phyloP scores from a whole-genome alignment of 1,139 yeast species.

The Magnusiomyces fungicola region DNA sequence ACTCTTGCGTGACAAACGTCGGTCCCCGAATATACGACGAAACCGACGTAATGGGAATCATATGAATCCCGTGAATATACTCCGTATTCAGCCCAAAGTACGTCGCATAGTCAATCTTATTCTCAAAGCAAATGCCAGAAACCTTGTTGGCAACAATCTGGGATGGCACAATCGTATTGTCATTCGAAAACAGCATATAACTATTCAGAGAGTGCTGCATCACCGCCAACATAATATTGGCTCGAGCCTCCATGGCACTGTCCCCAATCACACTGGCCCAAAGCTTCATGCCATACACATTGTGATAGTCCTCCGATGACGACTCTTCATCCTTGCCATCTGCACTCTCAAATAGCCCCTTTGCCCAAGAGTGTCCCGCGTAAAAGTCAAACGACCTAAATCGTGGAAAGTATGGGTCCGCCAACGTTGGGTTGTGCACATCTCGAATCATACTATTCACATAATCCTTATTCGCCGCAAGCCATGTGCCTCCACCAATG shows the following conservation, averaged over 20 bases:
- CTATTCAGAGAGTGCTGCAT: slow-evolving; percentile 52
- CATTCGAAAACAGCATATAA: slow-evolving; percentile 50
- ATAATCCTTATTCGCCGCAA: slow-evolving; percentile 49
- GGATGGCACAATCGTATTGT: slow-evolving; percentile 49
- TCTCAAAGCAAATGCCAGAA: slow-evolving; percentile 65
- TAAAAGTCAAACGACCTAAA: slow-evolving; percentile 71
- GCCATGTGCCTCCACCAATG: slow-evolving; percentile 53
- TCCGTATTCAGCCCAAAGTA: slow-evolving; percentile 66
- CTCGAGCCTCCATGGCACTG: slow-evolving; percentile 55
- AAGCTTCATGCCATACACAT: slow-evolving; percentile 64
- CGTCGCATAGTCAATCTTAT: slow-evolving; percentile 83
- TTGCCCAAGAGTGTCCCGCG: slow-evolving; percentile 77
- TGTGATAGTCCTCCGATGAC: slow-evolving; percentile 62
- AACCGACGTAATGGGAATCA: slow-evolving; percentile 79
- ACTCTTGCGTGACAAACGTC: slow-evolving; percentile 65
- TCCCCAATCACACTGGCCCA: slow-evolving; percentile 67
- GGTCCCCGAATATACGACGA: slow-evolving; percentile 68
- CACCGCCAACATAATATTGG: slow-evolving; percentile 60
- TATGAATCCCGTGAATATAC: slow-evolving; percentile 89
- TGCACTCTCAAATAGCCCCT: slow-evolving; percentile 55
- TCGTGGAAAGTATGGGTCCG: slow-evolving; percentile 57
- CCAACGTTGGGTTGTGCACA: slow-evolving; percentile 51
- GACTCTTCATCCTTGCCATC: slow-evolving; percentile 77
- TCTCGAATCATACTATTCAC: slow-evolving; percentile 57
- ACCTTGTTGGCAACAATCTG: slow-evolving; percentile 52